Evolutionary conservation across 352 stramenopile species (phyloP), one percentile per base, ranked within the genome.

Genomic region (Phytophthora sp.): DNA sequence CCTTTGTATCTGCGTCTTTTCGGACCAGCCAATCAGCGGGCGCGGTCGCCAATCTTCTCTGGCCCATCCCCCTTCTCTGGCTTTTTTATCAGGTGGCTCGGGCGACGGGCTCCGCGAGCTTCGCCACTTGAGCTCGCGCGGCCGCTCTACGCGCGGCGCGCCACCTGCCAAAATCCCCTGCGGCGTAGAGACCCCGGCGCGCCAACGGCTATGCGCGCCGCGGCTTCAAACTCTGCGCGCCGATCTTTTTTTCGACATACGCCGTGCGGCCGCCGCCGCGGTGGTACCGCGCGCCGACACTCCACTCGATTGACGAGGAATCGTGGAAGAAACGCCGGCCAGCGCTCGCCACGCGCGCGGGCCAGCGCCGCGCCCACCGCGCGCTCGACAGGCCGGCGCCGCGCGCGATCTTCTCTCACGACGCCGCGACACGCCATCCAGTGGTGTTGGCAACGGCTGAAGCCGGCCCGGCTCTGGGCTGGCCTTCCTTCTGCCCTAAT

Each of bases 1-100:
- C n/a, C n/a, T n/a, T n/a, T n/a, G n/a, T n/a, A n/a, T 66, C 32
- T 46, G 50, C 65, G 60, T 23, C 65, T 55, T 62, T 73, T 73
- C 59, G 48, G 11, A 18, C 23, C 42, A 43, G 53, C 60, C 58
- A 69, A 69, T 65, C 58, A 53, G 45, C 37, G n/a, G 1, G n/a
- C n/a, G n/a, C n/a, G n/a, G n/a, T n/a, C 10, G 37, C 39, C 31
- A 66, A 63, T 60, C 45, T 71, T 60, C 42, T 54, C 48, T 44
- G 52, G 43, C 57, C 38, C 63, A 57, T 69, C 59, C 54, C 48
- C 20, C 56, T 35, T 66, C 65, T 74, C 46, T 74, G 27, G 4
- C 27, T n/a, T 13, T 13, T 60, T 72, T 68, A 64, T 64, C 57
- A 68, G 57, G 57, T 72, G 41, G 42, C 49, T 66, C 20, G 27